Conservation (phyloP, 768 basidiomycete species). For the Xanthoconium purpureum region DNA sequence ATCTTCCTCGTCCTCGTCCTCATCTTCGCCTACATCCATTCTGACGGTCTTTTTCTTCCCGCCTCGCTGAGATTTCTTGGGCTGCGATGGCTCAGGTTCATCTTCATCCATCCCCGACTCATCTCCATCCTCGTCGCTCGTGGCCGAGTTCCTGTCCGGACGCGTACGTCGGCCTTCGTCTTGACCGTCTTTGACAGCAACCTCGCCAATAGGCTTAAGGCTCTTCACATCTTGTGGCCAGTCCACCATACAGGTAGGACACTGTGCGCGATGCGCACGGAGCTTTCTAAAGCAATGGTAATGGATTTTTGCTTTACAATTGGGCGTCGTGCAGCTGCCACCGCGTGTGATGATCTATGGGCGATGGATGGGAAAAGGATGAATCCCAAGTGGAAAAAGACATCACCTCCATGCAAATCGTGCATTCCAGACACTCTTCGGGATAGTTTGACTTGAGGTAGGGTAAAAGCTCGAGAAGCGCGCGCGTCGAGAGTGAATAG, state of each 20-base stretch:
- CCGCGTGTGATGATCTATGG: constrained; percentile 69
- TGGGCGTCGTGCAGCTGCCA: constrained; percentile 53
- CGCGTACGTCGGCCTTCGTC: constrained; percentile 41
- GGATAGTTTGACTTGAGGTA: constrained; percentile 75
- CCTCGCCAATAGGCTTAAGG: constrained; percentile 64
- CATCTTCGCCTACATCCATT: constrained; percentile 48
- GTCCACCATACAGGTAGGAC: constrained; percentile 53
- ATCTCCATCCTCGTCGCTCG: constrained; percentile 43
- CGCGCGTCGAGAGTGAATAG: constrained; percentile 73
- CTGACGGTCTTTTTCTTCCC: constrained; percentile 29
- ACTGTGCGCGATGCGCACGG: constrained; percentile 42
- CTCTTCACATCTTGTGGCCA: constrained; percentile 59
- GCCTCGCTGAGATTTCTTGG: constrained; percentile 25
- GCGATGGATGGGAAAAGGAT: background rate
- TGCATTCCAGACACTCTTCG: constrained; percentile 70
- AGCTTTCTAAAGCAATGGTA: constrained; percentile 58
- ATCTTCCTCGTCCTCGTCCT: constrained; percentile 38
- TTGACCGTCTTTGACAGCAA: constrained; percentile 60
- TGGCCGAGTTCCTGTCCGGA: constrained; percentile 31
- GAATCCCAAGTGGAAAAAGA: background rate
- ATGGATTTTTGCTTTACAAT: constrained; percentile 67
- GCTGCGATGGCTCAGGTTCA: constrained; percentile 32
- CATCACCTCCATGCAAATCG: constrained; percentile 66
- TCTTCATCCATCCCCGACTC: constrained; percentile 34
- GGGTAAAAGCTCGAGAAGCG: constrained; percentile 66